Conservation (phyloP, 2,329 filamentous ascomycete species). For the Exophiala lecanii-corni region DNA sequence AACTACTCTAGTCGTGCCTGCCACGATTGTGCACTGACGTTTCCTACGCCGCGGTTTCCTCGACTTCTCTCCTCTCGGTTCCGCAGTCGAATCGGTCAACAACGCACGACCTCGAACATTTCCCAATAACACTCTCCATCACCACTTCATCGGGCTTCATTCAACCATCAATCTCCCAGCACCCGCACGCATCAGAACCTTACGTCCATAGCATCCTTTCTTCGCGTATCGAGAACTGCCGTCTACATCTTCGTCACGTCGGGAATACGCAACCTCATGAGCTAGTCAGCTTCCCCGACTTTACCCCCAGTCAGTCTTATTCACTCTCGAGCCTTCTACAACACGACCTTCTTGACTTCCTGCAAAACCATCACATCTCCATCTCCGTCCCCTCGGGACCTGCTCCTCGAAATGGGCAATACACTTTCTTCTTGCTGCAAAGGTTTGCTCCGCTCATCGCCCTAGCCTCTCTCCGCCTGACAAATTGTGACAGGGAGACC, state of each 20-base stretch:
- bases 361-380: slow-evolving; percentile 5
- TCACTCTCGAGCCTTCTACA: background rate
- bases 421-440: slow-evolving; percentile 28
- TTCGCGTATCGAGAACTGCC: slow-evolving; percentile 1
- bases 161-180: background rate
- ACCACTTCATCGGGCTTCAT: slow-evolving; percentile 1
- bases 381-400: slow-evolving; percentile 20
- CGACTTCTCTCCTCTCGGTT: background rate
- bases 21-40: no score
- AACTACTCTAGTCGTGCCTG: no score
- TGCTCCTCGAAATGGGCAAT: slow-evolving; percentile 26
- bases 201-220: slow-evolving; percentile 2
- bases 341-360: no score
- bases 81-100: background rate
- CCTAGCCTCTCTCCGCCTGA: slow-evolving; percentile 1
- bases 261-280: background rate
- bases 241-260: background rate
- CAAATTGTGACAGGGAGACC: slow-evolving; percentile 55
- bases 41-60: background rate
- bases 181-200: background rate
- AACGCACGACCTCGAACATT: background rate
- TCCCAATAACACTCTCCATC: slow-evolving; percentile 6
- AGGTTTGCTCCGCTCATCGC: slow-evolving; percentile 14
- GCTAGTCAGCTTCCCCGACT: background rate
- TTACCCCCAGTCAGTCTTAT: background rate